phyloP scores from a whole-genome alignment of 176 grass and related monocot species.

The Canna indica region DNA sequence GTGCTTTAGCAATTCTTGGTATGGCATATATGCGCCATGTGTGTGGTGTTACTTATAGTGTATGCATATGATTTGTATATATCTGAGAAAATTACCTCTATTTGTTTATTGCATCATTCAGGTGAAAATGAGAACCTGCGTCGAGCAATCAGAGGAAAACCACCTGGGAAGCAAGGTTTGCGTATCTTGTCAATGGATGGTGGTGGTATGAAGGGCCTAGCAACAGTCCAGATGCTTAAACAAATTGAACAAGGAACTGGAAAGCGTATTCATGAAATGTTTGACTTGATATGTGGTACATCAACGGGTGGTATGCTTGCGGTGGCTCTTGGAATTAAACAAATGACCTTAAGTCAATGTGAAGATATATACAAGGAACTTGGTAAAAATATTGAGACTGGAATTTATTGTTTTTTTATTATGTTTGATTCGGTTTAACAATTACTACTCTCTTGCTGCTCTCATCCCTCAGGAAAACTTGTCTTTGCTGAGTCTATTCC shows the following conservation, averaged over 20 bases:
- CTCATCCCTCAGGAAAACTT: conserved; percentile 56
- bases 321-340: conserved; percentile 92
- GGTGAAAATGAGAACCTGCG: conserved; percentile 95
- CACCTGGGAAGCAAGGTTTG: conserved; percentile 75
- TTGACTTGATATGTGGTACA: conserved; percentile 98
- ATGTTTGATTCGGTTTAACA: neutral
- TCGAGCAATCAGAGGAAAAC: conserved; percentile 71
- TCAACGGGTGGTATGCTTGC: conserved; percentile 98
- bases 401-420: neutral
- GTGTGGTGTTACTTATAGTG: neutral
- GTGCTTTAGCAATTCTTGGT: conserved; percentile 95
- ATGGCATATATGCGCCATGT: conserved; percentile 7
- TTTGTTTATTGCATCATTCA: conserved; percentile 8
- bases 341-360: conserved; percentile 84
- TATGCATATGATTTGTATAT: conserved; percentile 20
- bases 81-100: neutral
- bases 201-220: conserved; percentile 98
- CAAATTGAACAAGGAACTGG: conserved; percentile 97
- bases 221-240: conserved; percentile 96
- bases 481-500: conserved; percentile 86
- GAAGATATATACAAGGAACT: conserved; percentile 99
- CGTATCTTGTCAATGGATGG: conserved; percentile 96
- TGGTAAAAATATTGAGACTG: conserved; percentile 38
- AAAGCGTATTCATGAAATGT: conserved; percentile 90
- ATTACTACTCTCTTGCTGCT: conserved; percentile 22